Conservation (phyloP, 2,329 filamentous ascomycete genomes). For the Venturia oleaginea region DNA sequence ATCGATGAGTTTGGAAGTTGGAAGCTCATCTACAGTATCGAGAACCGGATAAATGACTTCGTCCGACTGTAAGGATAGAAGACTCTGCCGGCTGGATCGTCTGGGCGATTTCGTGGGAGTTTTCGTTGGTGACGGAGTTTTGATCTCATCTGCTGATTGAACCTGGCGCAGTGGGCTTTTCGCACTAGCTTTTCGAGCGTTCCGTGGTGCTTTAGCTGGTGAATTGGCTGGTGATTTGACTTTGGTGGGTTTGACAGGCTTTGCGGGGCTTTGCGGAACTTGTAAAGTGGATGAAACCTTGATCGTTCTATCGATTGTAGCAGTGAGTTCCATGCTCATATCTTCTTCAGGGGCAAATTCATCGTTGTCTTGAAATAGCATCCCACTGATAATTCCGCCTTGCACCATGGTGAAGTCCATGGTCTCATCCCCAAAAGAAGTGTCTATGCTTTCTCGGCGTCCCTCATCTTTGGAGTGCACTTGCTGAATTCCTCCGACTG, state of each 20-base stretch:
- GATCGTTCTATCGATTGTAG: conserved; percentile 38
- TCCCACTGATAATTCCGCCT: conserved; percentile 23
- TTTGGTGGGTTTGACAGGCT: not conserved
- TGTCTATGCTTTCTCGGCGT: conserved; percentile 17
- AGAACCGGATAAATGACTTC: not conserved
- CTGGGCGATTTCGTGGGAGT: conserved; percentile 11
- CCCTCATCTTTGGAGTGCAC: conserved; percentile 20
- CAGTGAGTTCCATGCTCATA: conserved; percentile 45
- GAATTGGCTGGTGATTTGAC: conserved; percentile 11
- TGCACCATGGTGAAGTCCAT: conserved; percentile 33
- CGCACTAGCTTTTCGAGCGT: not conserved
- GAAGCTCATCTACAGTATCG: not conserved
- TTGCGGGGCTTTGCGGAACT: conserved; percentile 11
- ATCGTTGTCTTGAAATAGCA: conserved; percentile 17
- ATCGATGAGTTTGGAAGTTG: not conserved
- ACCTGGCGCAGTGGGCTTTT: conserved; percentile 1
- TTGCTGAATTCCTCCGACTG: conserved; percentile 28
- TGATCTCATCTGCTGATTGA: not conserved
- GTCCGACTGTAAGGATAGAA: not conserved
- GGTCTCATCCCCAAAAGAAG: conserved; percentile 22
- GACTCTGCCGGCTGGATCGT: conserved; percentile 11
- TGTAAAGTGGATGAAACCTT: conserved; percentile 31
- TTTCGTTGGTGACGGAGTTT: conserved; percentile 4
- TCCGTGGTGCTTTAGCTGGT: conserved; percentile 1
- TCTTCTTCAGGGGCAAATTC: conserved; percentile 28